Conservation (phyloP, 2,329 filamentous ascomycete genomes). For the Beauveria medogensis region DNA sequence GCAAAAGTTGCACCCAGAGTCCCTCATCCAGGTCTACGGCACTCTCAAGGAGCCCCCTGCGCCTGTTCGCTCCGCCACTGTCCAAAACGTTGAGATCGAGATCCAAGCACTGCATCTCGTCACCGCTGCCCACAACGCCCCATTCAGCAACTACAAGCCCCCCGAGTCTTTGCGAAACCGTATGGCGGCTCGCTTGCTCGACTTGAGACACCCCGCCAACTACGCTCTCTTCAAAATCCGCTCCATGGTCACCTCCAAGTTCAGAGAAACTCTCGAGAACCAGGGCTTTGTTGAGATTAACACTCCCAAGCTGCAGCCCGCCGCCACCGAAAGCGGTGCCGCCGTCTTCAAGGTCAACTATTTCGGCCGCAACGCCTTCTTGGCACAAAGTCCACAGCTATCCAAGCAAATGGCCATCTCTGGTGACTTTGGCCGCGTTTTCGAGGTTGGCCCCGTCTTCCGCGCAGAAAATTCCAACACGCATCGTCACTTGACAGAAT, state of each 20-base stretch:
- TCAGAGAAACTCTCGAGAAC: constrained; percentile 61
- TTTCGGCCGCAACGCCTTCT: constrained; percentile 77
- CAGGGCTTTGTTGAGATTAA: constrained; percentile 87
- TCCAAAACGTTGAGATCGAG: constrained; percentile 68
- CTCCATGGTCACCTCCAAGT: constrained; percentile 69
- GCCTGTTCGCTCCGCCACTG: constrained; percentile 64
- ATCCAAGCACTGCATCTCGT: constrained; percentile 49
- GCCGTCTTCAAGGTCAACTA: constrained; percentile 91
- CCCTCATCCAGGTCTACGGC: constrained; percentile 69
- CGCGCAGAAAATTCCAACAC: constrained; percentile 94
- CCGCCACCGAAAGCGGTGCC: constrained; percentile 83
- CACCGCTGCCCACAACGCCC: constrained; percentile 39
- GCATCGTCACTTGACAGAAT: constrained; percentile 88
- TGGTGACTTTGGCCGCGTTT: constrained; percentile 81
- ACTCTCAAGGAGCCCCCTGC: constrained; percentile 65
- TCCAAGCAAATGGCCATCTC: constrained; percentile 91
- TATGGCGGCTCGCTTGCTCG: constrained; percentile 70
- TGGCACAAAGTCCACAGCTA: constrained; percentile 86
- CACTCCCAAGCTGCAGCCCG: constrained; percentile 83
- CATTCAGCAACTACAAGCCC: constrained; percentile 52
- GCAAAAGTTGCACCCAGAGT: constrained; percentile 71
- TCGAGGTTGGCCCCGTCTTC: constrained; percentile 67
- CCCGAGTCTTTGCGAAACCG: constrained; percentile 61
- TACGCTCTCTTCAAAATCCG: constrained; percentile 86
- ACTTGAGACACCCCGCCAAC: constrained; percentile 76